Percentiles rank a stretch among this genome's conserved stretches.
phyloP scores from a whole-genome alignment of 768 basidiomycete species.

The Lyophyllum decastes region DNA sequence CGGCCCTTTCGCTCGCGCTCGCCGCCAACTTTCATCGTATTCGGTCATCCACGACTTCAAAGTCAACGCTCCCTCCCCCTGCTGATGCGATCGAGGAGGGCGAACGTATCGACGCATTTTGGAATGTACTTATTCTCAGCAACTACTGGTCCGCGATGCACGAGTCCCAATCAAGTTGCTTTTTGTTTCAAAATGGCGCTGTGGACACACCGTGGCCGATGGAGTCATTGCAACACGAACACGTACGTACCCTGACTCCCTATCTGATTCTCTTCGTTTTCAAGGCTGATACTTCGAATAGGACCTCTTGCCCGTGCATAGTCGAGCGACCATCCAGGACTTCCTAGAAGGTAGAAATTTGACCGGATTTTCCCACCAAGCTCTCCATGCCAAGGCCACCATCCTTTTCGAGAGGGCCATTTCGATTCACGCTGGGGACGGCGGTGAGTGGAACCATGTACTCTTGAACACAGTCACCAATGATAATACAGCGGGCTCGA shows the following conservation, averaged over 20 bases:
- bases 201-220: constrained; percentile 15
- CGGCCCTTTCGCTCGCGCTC: constrained; percentile 14
- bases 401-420: constrained; percentile 2
- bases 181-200: not conserved
- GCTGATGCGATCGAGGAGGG: constrained; percentile 15
- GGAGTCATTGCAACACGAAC: constrained; percentile 6
- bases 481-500: not conserved
- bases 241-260: not conserved
- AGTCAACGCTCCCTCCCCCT: constrained; percentile 4
- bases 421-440: not conserved
- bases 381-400: constrained; percentile 5
- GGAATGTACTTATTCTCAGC: constrained; percentile 18
- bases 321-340: not conserved
- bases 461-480: not conserved
- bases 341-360: constrained; percentile 5
- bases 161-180: constrained; percentile 2
- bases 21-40: constrained; percentile 18
- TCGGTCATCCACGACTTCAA: not conserved
- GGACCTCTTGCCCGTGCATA: not conserved
- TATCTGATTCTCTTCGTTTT: too few relatives aligned
- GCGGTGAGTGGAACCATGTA: not conserved
- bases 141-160: constrained; percentile 17
- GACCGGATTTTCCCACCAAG: constrained; percentile 5
- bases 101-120: constrained; percentile 22
- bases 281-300: not conserved